phyloP scores from a whole-genome alignment of 1,139 yeast species.

The Protomyces arabidopsidicola region DNA sequence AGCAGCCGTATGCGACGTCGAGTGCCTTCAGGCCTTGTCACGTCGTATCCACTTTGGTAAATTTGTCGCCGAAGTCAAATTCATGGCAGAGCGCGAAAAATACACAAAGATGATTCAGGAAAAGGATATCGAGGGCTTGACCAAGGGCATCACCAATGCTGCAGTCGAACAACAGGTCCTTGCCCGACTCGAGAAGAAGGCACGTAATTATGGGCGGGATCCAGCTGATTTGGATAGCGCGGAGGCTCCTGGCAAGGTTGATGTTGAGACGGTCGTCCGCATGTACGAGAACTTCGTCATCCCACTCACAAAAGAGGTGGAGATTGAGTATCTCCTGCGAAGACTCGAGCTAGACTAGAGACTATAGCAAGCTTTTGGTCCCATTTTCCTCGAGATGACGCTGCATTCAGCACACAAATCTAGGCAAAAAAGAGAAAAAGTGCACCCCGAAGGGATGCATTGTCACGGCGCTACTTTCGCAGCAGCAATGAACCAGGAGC shows the following conservation, averaged over 20 bases:
- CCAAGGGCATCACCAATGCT: slow-evolving; percentile 73
- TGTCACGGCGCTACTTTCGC: slow-evolving; percentile 1
- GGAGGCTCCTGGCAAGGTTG: slow-evolving; percentile 63
- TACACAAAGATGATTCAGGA: slow-evolving; percentile 62
- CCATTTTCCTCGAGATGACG: neutral
- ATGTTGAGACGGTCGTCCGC: slow-evolving; percentile 72
- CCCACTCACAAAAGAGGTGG: slow-evolving; percentile 91
- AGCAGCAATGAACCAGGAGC: neutral
- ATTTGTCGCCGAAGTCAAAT: slow-evolving; percentile 95
- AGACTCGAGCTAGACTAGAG: slow-evolving; percentile 51
- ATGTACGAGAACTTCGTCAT: slow-evolving; percentile 81
- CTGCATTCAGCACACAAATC: neutral
- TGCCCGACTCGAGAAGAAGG: slow-evolving; percentile 71
- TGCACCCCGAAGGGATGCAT: neutral
- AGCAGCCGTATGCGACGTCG: slow-evolving; percentile 78
- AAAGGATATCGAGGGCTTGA: slow-evolving; percentile 67
- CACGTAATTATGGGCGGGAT: slow-evolving; percentile 80
- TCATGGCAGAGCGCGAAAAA: slow-evolving; percentile 57
- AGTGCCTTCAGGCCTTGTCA: slow-evolving; percentile 80
- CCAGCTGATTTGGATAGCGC: slow-evolving; percentile 53
- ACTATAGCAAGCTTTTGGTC: neutral
- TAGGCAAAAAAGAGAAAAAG: neutral
- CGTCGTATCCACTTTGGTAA: slow-evolving; percentile 89
- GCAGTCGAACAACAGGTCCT: slow-evolving; percentile 82
- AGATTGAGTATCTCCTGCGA: slow-evolving; percentile 79